Evolutionary conservation across 306 rosid genomes (phyloP), one percentile per base, ranked within the genome.

Genomic region (Trifolium dubium): DNA sequence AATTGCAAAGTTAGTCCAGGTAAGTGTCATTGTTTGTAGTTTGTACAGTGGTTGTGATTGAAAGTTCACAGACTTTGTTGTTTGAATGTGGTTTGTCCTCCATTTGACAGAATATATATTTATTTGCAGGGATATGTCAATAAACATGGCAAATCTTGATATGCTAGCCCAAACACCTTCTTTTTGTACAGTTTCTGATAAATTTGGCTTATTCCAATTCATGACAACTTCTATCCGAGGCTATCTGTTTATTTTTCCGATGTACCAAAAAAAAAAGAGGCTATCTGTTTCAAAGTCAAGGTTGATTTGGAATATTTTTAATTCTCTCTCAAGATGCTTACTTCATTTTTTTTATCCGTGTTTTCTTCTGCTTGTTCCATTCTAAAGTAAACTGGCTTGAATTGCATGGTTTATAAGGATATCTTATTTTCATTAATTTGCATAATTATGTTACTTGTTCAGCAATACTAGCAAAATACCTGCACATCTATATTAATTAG

Each of bases 41-140:
- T 65, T 66, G 83, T 74, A 29, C 64, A 67, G 43, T 74, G 62
- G 32, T 77, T 60, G 15, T 43, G 23, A 64, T 68, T 61, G 59
- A 49, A 64, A 69, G 64, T 77, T 29, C 47, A 50, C 78, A 28
- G 56, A 50, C 64, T 17, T 43, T 71, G 37, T 44, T 67, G 18
- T 80, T 64, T 73, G 18, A 4, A 39, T 69, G 58, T 73, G 76
- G 56, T 55, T 51, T 79, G 51, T 67, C 74, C 19, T n/a, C 67
- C 43, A 35, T 79, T 84, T 88, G 77, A 89, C 85, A 28, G 44
- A 53, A 51, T 60, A 15, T 80, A 15, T 81, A 84, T 84, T 83
- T 64, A 54, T 79, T 77, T 88, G 92, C 97, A 94, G 99, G 99
- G 93, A 77, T 94, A 94, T 81, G 89, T 89, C 59, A 86, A 79